Percentiles rank a stretch among this genome's conserved stretches.
Conservation (phyloP, 306 rosid genomes). For the Hippophae tibetana region DNA sequence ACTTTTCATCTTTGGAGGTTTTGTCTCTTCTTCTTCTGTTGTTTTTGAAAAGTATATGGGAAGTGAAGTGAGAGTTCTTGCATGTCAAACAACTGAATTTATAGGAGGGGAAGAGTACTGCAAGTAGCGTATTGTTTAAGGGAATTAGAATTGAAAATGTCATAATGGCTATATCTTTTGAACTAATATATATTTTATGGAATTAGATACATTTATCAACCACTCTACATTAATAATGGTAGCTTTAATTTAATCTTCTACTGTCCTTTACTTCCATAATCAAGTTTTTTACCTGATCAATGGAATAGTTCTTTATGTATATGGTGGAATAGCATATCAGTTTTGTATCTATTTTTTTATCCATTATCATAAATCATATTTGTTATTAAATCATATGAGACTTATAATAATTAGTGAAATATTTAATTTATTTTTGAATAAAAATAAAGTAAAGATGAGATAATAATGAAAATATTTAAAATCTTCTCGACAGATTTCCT, state of each 20-base stretch:
- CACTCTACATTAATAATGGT: not conserved
- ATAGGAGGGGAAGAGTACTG: not conserved
- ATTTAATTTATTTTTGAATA: too few species aligned
- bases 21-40: not conserved
- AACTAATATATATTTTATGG: not conserved
- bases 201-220: constrained; percentile 13
- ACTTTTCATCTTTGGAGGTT: not conserved
- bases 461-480: too few species aligned
- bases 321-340: too few species aligned
- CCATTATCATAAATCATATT: too few species aligned
- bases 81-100: constrained; percentile 18
- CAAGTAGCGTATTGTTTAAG: not conserved
- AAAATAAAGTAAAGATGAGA: too few species aligned
- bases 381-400: too few species aligned
- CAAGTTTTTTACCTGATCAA: too few species aligned
- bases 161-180: not conserved
- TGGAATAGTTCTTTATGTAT: too few species aligned
- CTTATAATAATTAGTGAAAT: too few species aligned
- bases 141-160: not conserved
- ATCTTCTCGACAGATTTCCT: fast-evolving
- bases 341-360: too few species aligned
- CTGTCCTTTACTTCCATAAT: too few species aligned
- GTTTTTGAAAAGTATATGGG: not conserved
- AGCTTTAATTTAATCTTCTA: too few species aligned
- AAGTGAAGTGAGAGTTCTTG: not conserved